Percentiles rank a stretch among this genome's conserved stretches.
These are phyloP conservation scores for Backusella australiensis DNA, from an alignment of 192 early-diverging fungal species.

Conservation along the genomic window DNA sequence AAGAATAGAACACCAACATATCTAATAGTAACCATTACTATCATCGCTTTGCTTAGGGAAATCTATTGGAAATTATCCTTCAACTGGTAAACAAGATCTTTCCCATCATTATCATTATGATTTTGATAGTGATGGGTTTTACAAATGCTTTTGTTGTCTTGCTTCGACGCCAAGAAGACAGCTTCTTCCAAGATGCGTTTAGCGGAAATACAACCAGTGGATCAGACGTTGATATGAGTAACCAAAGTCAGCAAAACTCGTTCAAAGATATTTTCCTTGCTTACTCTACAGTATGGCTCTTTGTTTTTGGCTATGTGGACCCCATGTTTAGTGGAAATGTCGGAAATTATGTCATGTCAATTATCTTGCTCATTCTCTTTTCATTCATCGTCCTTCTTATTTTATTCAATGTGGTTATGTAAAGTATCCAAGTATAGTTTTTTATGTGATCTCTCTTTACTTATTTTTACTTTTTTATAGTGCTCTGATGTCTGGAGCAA, in stretches of 20 bases:
- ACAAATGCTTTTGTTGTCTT: slow-evolving; percentile 7
- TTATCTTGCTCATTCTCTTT: background rate
- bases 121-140: slow-evolving; percentile 8
- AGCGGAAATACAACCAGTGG: background rate
- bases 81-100: background rate
- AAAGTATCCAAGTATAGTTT: background rate
- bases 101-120: background rate
- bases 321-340: background rate
- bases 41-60: background rate
- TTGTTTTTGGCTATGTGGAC: slow-evolving; percentile 2
- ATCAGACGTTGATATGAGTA: background rate
- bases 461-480: background rate
- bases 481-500: background rate
- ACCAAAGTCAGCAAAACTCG: background rate
- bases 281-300: background rate
- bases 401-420: slow-evolving; percentile 20
- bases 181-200: background rate
- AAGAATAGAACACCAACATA: background rate
- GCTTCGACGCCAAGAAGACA: background rate
- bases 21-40: background rate
- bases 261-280: background rate
- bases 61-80: slow-evolving; percentile 12
- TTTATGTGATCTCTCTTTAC: background rate
- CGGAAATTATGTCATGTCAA: background rate
- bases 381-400: background rate